Conservation (phyloP, 2,329 filamentous ascomycete genomes). For the Ceratocystis cacaofunesta region DNA sequence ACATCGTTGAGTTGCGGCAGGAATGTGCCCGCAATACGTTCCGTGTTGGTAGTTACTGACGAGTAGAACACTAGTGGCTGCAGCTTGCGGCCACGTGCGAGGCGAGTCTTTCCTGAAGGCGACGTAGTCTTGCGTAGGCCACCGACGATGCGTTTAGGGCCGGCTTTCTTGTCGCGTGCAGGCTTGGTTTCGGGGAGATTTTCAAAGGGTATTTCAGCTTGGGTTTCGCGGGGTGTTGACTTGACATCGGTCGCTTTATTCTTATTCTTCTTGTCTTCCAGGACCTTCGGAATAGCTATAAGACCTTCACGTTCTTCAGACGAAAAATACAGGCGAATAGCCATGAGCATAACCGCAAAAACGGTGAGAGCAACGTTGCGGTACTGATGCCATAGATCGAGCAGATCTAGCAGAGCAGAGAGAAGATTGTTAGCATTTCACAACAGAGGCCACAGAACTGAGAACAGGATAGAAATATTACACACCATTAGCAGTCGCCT, state of each 20-base stretch:
- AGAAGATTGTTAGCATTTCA: neutral
- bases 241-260: neutral
- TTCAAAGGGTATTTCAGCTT: conserved; percentile 3
- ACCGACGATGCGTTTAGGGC: conserved; percentile 36
- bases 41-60: conserved; percentile 71
- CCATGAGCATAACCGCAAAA: conserved; percentile 26
- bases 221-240: neutral
- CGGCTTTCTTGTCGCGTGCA: conserved; percentile 20
- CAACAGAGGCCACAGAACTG: neutral
- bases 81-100: conserved; percentile 31
- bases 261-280: conserved; percentile 22
- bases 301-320: conserved; percentile 25
- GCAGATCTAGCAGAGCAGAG: conserved; percentile 22
- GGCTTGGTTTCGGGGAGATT: conserved; percentile 17
- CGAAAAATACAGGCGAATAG: conserved; percentile 31
- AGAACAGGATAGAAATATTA: neutral
- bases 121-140: conserved; percentile 24
- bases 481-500: neutral
- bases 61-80: conserved; percentile 79
- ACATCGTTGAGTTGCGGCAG: conserved; percentile 37
- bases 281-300: conserved; percentile 25
- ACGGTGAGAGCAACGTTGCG: conserved; percentile 31
- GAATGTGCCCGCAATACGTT: conserved; percentile 54
- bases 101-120: conserved; percentile 13
- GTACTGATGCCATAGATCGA: conserved; percentile 34